Percentiles rank a stretch among this genome's conserved stretches.
Evolutionary conservation across 1,284 basidiomycete genomes (phyloP).

Genomic region (Trametes hirsuta): DNA sequence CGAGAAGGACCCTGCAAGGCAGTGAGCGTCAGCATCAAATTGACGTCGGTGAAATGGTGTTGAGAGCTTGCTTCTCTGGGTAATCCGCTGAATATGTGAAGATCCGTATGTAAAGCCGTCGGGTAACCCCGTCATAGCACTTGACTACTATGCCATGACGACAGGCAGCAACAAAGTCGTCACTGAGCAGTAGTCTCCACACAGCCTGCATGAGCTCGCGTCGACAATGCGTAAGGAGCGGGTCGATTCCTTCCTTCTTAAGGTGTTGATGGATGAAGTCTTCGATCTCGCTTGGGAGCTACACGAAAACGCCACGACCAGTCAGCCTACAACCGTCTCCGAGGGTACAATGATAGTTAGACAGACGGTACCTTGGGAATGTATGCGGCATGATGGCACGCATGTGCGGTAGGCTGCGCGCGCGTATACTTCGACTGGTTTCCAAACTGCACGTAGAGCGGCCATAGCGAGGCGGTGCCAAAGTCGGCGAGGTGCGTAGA

Average conservation of each 20-base stretch:
- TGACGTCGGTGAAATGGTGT: no score
- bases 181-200: constrained; percentile 26
- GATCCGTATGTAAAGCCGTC: constrained; percentile 30
- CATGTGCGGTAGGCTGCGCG: constrained; percentile 21
- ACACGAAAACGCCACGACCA: not conserved
- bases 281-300: constrained; percentile 32
- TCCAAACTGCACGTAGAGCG: constrained; percentile 41
- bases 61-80: constrained; percentile 36
- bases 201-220: constrained; percentile 29
- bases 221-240: constrained; percentile 22
- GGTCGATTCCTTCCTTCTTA: constrained; percentile 14
- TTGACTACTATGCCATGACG: constrained; percentile 29
- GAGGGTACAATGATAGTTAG: no score
- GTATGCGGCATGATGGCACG: constrained; percentile 40
- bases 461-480: constrained; percentile 40
- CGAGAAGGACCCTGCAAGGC: constrained; percentile 20
- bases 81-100: constrained; percentile 37
- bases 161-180: constrained; percentile 27
- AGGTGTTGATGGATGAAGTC: constrained; percentile 22
- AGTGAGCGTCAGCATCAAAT: no score
- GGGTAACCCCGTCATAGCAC: constrained; percentile 28
- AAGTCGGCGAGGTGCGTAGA: constrained; percentile 40
- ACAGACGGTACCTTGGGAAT: constrained; percentile 38
- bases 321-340: no score
- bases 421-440: constrained; percentile 42